Evolutionary conservation across 495 filamentous ascomycete genomes (phyloP).

Genomic region (Rusavskia elegans): DNA sequence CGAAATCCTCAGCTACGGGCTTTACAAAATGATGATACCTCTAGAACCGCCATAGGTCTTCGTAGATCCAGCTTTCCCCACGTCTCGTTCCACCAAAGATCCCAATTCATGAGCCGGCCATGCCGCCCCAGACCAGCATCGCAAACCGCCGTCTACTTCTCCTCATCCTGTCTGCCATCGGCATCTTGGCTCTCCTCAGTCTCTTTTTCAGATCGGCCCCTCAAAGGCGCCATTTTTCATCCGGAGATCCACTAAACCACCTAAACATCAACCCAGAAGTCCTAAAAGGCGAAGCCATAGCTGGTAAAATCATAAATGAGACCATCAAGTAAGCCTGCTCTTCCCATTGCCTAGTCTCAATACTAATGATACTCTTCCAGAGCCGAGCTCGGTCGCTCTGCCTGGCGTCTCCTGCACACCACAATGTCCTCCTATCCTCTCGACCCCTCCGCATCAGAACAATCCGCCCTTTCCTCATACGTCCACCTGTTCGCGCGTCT

Average conservation of each 20-base stretch:
- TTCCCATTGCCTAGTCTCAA: slow-evolving; percentile 14
- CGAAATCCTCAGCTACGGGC: too few species aligned
- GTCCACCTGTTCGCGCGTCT: slow-evolving; percentile 81
- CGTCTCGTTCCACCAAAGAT: too few species aligned
- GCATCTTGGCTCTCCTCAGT: slow-evolving; percentile 8
- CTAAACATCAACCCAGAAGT: slow-evolving; percentile 18
- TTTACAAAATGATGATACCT: too few species aligned
- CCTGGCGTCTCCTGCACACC: slow-evolving; percentile 91
- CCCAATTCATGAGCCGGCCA: not conserved
- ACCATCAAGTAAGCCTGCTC: slow-evolving; percentile 52
- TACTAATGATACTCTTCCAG: slow-evolving; percentile 21
- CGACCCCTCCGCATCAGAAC: slow-evolving; percentile 66
- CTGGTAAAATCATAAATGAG: slow-evolving; percentile 81
- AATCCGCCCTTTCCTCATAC: slow-evolving; percentile 66
- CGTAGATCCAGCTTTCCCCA: too few species aligned
- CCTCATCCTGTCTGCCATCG: slow-evolving; percentile 11
- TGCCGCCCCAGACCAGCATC: slow-evolving; percentile 15
- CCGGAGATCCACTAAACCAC: slow-evolving; percentile 7
- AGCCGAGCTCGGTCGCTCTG: slow-evolving; percentile 74
- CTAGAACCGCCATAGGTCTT: too few species aligned
- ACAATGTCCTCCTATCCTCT: slow-evolving; percentile 90
- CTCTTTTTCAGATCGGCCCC: slow-evolving; percentile 3
- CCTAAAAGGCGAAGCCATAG: slow-evolving; percentile 65
- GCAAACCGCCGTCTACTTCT: slow-evolving; percentile 22
- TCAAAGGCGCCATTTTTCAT: not conserved